Conservation (phyloP, 257 asterid species). For the Solanum dulcamara region DNA sequence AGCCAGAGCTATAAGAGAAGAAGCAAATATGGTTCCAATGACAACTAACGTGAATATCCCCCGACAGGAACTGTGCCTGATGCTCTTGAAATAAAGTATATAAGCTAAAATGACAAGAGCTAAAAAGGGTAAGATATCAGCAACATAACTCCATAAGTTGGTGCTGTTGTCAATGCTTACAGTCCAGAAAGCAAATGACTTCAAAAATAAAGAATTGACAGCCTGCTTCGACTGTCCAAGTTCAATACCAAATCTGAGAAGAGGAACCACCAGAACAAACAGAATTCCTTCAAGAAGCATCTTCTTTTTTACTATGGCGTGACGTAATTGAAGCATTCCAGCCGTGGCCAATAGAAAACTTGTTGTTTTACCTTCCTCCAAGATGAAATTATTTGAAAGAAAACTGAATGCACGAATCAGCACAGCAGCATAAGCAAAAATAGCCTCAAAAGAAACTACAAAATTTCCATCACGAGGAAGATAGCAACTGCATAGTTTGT, state of each 20-base stretch:
- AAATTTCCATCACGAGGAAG: slow-evolving; percentile 27
- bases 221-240: no score
- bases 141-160: slow-evolving; percentile 32
- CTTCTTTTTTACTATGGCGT: no score
- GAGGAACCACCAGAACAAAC: no score
- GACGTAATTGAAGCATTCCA: no score
- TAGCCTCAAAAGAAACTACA: slow-evolving; percentile 22
- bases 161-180: slow-evolving; percentile 36
- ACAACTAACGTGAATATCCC: slow-evolving; percentile 50
- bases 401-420: no score
- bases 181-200: slow-evolving; percentile 39
- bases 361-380: no score
- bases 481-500: slow-evolving; percentile 26
- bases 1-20: slow-evolving; percentile 48
- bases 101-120: slow-evolving; percentile 49
- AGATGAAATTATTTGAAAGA: no score
- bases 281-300: no score
- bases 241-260: no score
- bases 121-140: slow-evolving; percentile 49
- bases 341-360: no score
- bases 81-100: slow-evolving; percentile 37
- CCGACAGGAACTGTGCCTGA: slow-evolving; percentile 19
- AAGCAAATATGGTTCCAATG: slow-evolving; percentile 38
- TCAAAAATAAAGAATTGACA: no score
- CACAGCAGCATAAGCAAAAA: no score